A percentile compares a stretch with the other conserved stretches of the same genome.
Conservation (phyloP, 2,329 filamentous ascomycete genomes). For the Ophiocordyceps camponoti-rufipedis region DNA sequence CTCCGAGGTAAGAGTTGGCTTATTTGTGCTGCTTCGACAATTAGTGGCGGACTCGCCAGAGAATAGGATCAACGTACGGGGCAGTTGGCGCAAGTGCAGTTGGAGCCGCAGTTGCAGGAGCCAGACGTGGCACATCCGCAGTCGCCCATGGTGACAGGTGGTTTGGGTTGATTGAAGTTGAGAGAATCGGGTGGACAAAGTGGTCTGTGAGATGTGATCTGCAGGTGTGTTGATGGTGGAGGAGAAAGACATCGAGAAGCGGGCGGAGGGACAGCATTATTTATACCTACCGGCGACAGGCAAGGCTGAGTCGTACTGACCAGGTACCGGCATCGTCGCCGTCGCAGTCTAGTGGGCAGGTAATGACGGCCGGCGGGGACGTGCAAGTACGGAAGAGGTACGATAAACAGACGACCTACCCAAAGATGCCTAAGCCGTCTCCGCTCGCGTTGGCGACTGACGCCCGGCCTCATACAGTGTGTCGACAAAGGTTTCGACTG, state of each 20-base stretch:
- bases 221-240: background rate
- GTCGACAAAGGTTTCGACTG: too few species aligned
- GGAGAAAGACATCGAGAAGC: background rate
- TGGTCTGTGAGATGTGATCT: background rate
- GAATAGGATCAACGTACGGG: constrained; percentile 18
- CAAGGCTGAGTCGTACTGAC: too few species aligned
- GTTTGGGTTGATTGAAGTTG: background rate
- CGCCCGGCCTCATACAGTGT: too few species aligned
- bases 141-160: constrained; percentile 19
- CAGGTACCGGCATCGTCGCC: too few species aligned
- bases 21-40: constrained; percentile 1
- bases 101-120: constrained; percentile 21
- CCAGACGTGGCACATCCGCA: constrained; percentile 23
- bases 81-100: constrained; percentile 24
- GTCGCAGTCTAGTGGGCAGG: too few species aligned
- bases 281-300: too few species aligned
- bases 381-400: too few species aligned
- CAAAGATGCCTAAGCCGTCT: too few species aligned
- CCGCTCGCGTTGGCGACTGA: too few species aligned
- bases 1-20: background rate
- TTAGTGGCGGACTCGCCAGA: background rate
- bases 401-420: too few species aligned
- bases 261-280: background rate
- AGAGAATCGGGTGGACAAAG: background rate
- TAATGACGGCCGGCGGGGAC: too few species aligned